Base-by-base conservation (phyloP, 2,329 filamentous ascomycete genomes). In the Ustulina deusta region DNA sequence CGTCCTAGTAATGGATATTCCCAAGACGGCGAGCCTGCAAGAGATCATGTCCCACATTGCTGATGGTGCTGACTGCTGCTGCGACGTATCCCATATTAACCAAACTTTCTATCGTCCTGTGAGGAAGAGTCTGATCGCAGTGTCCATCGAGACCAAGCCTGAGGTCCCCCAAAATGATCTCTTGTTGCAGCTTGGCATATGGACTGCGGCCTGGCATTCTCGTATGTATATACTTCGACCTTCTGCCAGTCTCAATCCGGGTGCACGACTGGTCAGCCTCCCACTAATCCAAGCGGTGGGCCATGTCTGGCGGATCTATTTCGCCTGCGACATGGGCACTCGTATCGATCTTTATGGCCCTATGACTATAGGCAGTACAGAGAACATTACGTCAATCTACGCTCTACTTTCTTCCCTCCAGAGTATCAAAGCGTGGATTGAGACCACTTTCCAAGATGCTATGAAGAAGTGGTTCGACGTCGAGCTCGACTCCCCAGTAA, bases 261-360 rank as follows among this genome's bases (percentile, higher is more conserved):
- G 38, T 46, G 22, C 38, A 34, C 25, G 22, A 46, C 25, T 57
- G 15, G 55, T 57, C 22, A 32, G 13, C 38, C 25, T 57, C 13
- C 38, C 38, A 44, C 38, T 57, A 29, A 57, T 57, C 25, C 38
- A 57, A 34, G 38, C 27, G 22, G 55, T 46, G 15, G 38, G 55
- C 25, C 38, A 57, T 20, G 15, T 44, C 38, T 57, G 52, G 57
- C 42, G 11, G 11, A 49, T 61, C n/a, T 61, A 61, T 51, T 61
- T 49, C n/a, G 42, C 57, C 17, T 61, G 42, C n/a, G 27, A 61
- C 9, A 25, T 61, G 11, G 42, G 34, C 38, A 51, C 11, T 34
- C n/a, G 6, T 38, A 61, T 61, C 57, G 32, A 49, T 36, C 20
- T 61, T n/a, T 51, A 61, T 34, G 27, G 57, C 29, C 42, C 42